Conservation (phyloP, 306 rosid genomes). For the Quercus cerris region DNA sequence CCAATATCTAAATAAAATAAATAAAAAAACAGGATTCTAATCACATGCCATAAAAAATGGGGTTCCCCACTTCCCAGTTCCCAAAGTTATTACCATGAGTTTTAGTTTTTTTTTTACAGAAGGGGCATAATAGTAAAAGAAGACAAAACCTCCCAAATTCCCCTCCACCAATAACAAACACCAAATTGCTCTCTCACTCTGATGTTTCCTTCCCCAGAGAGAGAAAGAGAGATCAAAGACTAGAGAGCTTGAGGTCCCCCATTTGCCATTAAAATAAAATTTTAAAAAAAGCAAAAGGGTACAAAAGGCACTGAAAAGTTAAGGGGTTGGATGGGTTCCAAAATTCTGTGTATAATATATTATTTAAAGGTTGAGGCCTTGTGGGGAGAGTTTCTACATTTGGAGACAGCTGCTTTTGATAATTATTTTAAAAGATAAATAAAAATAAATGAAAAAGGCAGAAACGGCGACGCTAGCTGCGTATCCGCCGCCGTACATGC, state of each 20-base stretch:
- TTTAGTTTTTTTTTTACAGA: background rate
- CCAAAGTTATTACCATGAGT: no score
- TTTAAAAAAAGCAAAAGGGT: background rate
- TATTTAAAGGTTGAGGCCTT: background rate
- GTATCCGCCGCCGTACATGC: conserved; percentile 42
- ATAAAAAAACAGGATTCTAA: no score
- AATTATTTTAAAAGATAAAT: no score
- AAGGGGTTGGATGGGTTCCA: background rate
- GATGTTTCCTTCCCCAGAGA: background rate
- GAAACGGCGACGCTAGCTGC: conserved; percentile 45
- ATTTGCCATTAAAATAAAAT: background rate
- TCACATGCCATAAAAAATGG: no score
- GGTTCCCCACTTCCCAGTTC: no score
- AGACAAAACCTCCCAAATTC: background rate
- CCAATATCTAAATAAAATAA: no score
- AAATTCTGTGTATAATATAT: no score
- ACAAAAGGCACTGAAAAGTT: conserved; percentile 1
- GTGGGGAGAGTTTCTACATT: background rate
- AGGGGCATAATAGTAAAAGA: background rate
- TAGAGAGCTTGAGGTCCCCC: background rate
- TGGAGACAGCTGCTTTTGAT: background rate
- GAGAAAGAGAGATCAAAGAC: background rate
- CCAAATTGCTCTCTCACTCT: background rate
- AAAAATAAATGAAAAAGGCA: background rate
- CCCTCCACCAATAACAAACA: background rate